Conservation (phyloP, 1,284 basidiomycete species). For the Chondrostereum purpureum region DNA sequence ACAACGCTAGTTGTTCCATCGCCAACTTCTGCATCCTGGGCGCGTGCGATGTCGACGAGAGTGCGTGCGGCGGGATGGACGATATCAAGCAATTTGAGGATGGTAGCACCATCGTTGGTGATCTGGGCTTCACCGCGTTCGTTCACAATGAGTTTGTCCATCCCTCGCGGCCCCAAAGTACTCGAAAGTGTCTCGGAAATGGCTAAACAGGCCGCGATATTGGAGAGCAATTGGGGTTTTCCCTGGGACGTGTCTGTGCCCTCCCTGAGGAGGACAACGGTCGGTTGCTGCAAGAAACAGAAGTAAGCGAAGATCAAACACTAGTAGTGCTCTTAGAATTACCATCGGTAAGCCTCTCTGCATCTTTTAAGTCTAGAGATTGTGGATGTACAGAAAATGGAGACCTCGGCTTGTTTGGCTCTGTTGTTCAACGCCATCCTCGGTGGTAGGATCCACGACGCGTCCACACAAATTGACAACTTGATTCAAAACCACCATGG, state of each 20-base stretch:
- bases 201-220: constrained; percentile 93
- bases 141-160: constrained; percentile 96
- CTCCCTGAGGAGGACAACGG: constrained; percentile 88
- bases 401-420: constrained; percentile 23
- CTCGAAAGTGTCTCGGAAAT: constrained; percentile 86
- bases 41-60: constrained; percentile 94
- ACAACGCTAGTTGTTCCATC: constrained; percentile 98
- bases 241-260: constrained; percentile 98
- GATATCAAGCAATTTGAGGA: constrained; percentile 95
- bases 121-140: constrained; percentile 95
- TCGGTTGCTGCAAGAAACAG: constrained; percentile 69
- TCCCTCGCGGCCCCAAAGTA: constrained; percentile 96
- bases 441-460: too few relatives aligned
- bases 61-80: constrained; percentile 96
- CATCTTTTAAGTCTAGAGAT: constrained; percentile 40
- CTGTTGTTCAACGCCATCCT: constrained; percentile 22
- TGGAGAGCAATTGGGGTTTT: constrained; percentile 88
- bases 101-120: constrained; percentile 97
- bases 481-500: constrained; percentile 17
- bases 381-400: not conserved
- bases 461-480: constrained; percentile 7
- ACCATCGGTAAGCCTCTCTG: constrained; percentile 72
- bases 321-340: constrained; percentile 12
- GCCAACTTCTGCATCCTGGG: constrained; percentile 97
- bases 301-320: constrained; percentile 14